Base-by-base conservation (phyloP, 495 filamentous ascomycete species). In the Hyaloscypha bicolor region DNA sequence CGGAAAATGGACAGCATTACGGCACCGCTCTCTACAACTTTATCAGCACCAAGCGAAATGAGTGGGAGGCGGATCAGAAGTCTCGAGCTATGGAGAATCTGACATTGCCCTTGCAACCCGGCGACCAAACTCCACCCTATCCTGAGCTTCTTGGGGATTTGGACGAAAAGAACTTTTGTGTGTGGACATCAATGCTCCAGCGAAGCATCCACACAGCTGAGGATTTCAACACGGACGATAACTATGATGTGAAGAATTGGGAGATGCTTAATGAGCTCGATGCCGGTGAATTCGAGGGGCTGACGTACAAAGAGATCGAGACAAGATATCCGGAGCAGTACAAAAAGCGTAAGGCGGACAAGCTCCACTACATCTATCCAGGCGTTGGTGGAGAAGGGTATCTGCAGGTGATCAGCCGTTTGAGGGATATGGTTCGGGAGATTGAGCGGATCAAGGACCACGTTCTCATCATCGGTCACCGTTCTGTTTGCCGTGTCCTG, bases 201-300 rank as follows among this genome's bases (percentile, higher is more conserved):
- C 89, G 95, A 56, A 91, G 90, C 60, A 85, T 94, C 57, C 85
- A 96, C 71, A 94, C 93, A 1, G 93, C 91, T 0, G 85, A 93
- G 62, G 87, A 89, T 73, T 99, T 98, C 77, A 80, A 85, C 35
- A 90, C 92, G 63, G 95, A 98, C 68, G 95, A 99, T n/a, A 92
- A 97, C 30, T 99, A 93, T 74, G 95, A 98, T 69, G 87, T 94
- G 72, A 99, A 99, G 81, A 88, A 96, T 71, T 97, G 96, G 93
- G 91, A 92, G 71, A 97, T 97, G 93, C 87, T 99, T 19, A 96
- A 99, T 72, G 95, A 99, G 75, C 88, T 99, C 48, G 92, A 97
- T 73, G 91, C 94, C 1, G 95, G 95, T 19, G 84, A 83, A 48
- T 95, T 97, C 82, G 95, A 99, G 77, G 94, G 95, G 37, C 83